Conservation (phyloP, 306 rosid species). For the Acacia melanoxylon region DNA sequence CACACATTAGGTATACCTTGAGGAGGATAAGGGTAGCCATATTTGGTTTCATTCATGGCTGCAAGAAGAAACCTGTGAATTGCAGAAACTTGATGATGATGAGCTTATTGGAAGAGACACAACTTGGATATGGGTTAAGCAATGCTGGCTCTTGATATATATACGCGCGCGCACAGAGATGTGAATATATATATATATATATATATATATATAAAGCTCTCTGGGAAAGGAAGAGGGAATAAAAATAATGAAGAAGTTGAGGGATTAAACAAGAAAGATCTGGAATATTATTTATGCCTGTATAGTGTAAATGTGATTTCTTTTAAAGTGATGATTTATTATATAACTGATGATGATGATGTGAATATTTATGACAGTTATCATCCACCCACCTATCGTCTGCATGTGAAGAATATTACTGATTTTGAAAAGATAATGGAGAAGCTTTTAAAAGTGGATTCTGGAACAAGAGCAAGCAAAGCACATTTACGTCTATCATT, state of each 20-base stretch:
- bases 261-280: slow-evolving; percentile 40
- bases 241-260: slow-evolving; percentile 17
- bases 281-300: background rate
- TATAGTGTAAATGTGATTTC: background rate
- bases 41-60: slow-evolving; percentile 63
- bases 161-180: no score
- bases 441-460: slow-evolving; percentile 23
- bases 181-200: no score
- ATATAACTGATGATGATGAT: background rate
- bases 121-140: slow-evolving; percentile 17
- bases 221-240: slow-evolving; percentile 27
- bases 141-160: background rate
- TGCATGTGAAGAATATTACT: background rate
- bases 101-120: slow-evolving; percentile 26
- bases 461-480: background rate
- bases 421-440: background rate
- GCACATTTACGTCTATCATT: background rate
- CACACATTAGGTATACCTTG: slow-evolving; percentile 45
- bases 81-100: background rate
- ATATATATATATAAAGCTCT: background rate
- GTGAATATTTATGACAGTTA: slow-evolving; percentile 28
- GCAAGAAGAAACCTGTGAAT: slow-evolving; percentile 2
- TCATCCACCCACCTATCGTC: slow-evolving; percentile 14
- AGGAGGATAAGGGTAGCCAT: slow-evolving; percentile 68
- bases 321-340: background rate